Percentiles rank a stretch among this genome's conserved stretches.
Evolutionary conservation across 2,329 filamentous ascomycete genomes (phyloP).

Genomic region (Talaromyces verruculosus): DNA sequence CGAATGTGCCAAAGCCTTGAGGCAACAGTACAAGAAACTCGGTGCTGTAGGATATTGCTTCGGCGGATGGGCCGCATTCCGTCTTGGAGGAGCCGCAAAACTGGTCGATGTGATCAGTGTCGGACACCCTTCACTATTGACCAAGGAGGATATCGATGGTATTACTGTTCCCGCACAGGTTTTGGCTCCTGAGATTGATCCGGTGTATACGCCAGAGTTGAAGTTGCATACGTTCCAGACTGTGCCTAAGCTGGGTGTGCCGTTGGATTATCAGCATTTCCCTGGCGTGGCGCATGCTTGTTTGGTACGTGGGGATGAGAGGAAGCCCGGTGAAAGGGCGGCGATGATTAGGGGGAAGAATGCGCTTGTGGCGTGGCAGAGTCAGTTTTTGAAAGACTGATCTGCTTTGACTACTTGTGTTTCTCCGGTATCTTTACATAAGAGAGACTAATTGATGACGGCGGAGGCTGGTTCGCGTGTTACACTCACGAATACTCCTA

Average conservation of each 20-base stretch:
- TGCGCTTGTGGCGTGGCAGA: constrained; percentile 50
- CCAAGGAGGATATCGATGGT: constrained; percentile 48
- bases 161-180: constrained; percentile 54
- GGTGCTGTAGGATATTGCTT: constrained; percentile 54
- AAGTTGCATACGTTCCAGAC: constrained; percentile 47
- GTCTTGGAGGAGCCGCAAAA: constrained; percentile 41
- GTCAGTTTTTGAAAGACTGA: constrained; percentile 22
- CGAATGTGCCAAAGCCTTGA: constrained; percentile 38
- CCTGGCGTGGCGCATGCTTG: constrained; percentile 52
- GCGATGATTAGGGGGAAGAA: constrained; percentile 53
- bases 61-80: constrained; percentile 54
- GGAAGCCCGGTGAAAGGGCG: constrained; percentile 41
- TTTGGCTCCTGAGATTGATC: constrained; percentile 53
- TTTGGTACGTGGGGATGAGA: constrained; percentile 45
- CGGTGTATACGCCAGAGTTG: constrained; percentile 45
- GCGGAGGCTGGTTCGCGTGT: background rate
- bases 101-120: constrained; percentile 50
- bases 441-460: no score
- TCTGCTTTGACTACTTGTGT: background rate
- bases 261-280: constrained; percentile 55
- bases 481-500: background rate
- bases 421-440: background rate
- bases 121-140: constrained; percentile 49
- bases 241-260: constrained; percentile 40
- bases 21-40: constrained; percentile 32